Evolutionary conservation across 768 basidiomycete species (phyloP).

Genomic region (Leccinum variicolor): DNA sequence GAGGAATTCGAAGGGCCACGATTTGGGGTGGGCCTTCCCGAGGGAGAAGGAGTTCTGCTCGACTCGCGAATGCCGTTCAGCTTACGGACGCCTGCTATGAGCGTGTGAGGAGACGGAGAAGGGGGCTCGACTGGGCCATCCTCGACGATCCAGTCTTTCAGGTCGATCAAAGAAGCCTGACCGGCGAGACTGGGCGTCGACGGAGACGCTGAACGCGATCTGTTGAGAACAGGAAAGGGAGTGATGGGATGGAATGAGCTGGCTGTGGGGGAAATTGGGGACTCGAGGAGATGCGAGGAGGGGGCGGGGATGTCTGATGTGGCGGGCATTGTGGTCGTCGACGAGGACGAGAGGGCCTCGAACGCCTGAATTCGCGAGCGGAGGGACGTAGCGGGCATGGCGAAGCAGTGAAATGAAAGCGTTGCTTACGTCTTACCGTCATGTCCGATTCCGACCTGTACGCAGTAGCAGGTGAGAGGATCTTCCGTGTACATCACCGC

Average conservation of each 20-base stretch:
- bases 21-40: slow-evolving; percentile 8
- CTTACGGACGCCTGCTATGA: slow-evolving; percentile 6
- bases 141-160: slow-evolving; percentile 72
- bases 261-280: slow-evolving; percentile 49
- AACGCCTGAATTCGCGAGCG: slow-evolving; percentile 64
- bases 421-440: neutral
- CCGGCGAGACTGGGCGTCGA: slow-evolving; percentile 38
- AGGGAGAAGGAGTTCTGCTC: slow-evolving; percentile 25
- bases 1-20: slow-evolving; percentile 10
- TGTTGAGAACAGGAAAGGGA: slow-evolving; percentile 31
- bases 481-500: neutral
- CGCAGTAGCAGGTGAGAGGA: slow-evolving; percentile 63
- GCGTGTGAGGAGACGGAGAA: slow-evolving; percentile 10
- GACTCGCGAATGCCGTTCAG: slow-evolving; percentile 18
- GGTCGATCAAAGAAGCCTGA: slow-evolving; percentile 64
- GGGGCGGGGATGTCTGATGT: slow-evolving; percentile 1
- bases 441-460: slow-evolving; percentile 42
- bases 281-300: slow-evolving; percentile 39
- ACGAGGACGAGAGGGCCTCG: slow-evolving; percentile 46
- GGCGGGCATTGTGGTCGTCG: slow-evolving; percentile 20
- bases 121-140: slow-evolving; percentile 43
- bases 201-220: slow-evolving; percentile 44
- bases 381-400: slow-evolving; percentile 45
- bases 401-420: neutral
- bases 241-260: slow-evolving; percentile 40